These are phyloP conservation scores for Testicularia cyperi DNA, from an alignment of 1,284 basidiomycete species.

Conservation along the genomic window DNA sequence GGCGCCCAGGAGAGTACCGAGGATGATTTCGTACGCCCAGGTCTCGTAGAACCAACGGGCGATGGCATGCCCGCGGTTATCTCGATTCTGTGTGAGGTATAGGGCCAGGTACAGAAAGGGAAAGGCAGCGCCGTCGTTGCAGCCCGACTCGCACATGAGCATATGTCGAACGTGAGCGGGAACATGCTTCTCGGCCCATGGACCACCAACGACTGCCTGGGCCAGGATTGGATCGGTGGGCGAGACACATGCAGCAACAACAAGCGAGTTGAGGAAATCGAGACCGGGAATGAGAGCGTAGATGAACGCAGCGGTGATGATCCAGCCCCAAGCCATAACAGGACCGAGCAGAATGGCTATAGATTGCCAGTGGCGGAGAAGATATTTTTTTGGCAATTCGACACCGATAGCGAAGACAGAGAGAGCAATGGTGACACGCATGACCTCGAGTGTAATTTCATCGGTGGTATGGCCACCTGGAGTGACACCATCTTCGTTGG, in stretches of 20 bases:
- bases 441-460: constrained; percentile 71
- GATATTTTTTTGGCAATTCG: constrained; percentile 66
- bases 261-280: constrained; percentile 43
- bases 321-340: constrained; percentile 82
- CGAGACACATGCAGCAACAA: constrained; percentile 84
- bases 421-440: constrained; percentile 91
- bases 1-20: constrained; percentile 79
- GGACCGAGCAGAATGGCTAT: constrained; percentile 82
- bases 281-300: constrained; percentile 47
- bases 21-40: constrained; percentile 73
- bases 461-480: constrained; percentile 71
- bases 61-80: constrained; percentile 68
- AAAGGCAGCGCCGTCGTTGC: constrained; percentile 75
- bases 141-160: constrained; percentile 86
- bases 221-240: constrained; percentile 82
- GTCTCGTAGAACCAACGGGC: constrained; percentile 57
- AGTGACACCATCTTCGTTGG: constrained; percentile 63
- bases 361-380: constrained; percentile 85
- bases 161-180: constrained; percentile 91
- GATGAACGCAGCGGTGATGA: constrained; percentile 71
- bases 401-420: constrained; percentile 98
- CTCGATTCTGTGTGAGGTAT: constrained; percentile 77
- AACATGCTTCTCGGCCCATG: constrained; percentile 97
- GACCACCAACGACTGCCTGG: constrained; percentile 80
- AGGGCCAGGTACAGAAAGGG: constrained; percentile 92